Evolutionary conservation across 257 asterid genomes (phyloP).

Genomic region (Coffea eugenioides): DNA sequence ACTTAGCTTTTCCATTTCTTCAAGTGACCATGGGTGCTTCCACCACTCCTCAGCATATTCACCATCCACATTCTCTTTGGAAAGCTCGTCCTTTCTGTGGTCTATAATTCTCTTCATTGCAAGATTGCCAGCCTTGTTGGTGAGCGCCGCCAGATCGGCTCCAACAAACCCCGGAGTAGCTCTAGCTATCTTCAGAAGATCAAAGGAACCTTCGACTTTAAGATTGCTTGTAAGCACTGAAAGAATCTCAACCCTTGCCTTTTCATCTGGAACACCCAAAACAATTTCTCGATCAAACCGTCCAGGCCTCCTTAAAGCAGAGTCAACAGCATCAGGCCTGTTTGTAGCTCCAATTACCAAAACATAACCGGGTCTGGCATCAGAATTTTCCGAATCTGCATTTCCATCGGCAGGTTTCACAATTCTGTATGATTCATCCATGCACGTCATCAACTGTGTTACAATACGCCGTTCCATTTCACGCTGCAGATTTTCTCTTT

Average conservation of each 20-base stretch:
- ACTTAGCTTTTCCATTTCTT: constrained; percentile 55
- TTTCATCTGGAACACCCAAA: constrained; percentile 80
- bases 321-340: constrained; percentile 82
- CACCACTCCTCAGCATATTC: constrained; percentile 59
- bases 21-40: constrained; percentile 62
- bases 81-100: constrained; percentile 42
- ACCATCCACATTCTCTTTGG: constrained; percentile 21
- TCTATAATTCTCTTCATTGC: constrained; percentile 80
- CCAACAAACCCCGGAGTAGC: constrained; percentile 89
- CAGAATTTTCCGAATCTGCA: constrained; percentile 33
- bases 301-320: constrained; percentile 93
- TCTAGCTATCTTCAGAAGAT: constrained; percentile 74
- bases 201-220: constrained; percentile 78
- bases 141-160: constrained; percentile 77
- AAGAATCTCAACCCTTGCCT: constrained; percentile 66
- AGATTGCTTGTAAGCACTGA: constrained; percentile 56
- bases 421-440: constrained; percentile 65
- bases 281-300: constrained; percentile 83
- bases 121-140: constrained; percentile 74
- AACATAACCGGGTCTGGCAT: constrained; percentile 49
- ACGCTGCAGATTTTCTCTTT: constrained; percentile 76
- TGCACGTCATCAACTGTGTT: constrained; percentile 80
- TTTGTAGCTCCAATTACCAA: constrained; percentile 92
- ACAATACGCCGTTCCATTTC: constrained; percentile 89
- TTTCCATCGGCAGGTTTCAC: constrained; percentile 37